Percentiles rank a stretch among this genome's conserved stretches.
These are phyloP conservation scores for Sarocladium strictum DNA, from an alignment of 2,329 filamentous ascomycete species.

Conservation along the genomic window DNA sequence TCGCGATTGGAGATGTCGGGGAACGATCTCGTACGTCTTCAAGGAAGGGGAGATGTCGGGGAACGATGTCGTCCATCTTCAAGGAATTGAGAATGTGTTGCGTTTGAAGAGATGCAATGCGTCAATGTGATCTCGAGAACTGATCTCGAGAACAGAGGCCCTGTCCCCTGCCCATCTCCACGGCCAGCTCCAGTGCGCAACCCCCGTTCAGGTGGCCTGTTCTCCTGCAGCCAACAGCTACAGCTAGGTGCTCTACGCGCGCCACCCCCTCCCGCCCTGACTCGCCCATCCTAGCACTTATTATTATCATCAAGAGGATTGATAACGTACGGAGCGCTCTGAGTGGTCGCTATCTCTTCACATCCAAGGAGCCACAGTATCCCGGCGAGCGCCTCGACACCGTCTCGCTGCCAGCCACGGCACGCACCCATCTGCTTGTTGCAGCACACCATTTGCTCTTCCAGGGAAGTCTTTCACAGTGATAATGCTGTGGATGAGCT, in stretches of 20 bases:
- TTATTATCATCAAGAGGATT: neutral
- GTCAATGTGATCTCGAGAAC: no score
- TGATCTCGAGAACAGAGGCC: neutral
- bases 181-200: neutral
- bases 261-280: neutral
- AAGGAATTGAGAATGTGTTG: no score
- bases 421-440: neutral
- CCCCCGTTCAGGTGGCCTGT: neutral
- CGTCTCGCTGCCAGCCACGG: neutral
- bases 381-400: constrained; percentile 1
- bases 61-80: no score
- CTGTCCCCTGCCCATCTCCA: neutral
- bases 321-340: neutral
- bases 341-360: neutral
- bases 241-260: neutral
- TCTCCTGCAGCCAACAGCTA: neutral
- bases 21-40: no score
- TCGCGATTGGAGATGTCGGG: no score
- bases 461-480: neutral
- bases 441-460: neutral
- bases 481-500: neutral
- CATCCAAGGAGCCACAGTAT: neutral
- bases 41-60: no score
- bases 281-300: constrained; percentile 3
- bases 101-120: no score